phyloP scores from a whole-genome alignment of 1,139 yeast species.

The Taphrina sp. region DNA sequence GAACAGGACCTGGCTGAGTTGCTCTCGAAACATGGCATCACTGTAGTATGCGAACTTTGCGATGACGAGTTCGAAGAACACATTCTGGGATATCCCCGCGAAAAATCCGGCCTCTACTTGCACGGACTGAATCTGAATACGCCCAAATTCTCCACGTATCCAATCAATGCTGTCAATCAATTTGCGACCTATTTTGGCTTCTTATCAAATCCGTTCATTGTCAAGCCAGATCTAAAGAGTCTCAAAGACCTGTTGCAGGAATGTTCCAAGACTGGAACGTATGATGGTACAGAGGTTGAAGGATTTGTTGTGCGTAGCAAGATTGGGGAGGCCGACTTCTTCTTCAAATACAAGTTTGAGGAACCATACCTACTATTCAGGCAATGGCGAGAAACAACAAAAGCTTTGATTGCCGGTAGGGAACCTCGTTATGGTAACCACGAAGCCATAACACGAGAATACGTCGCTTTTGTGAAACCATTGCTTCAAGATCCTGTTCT shows the following conservation, averaged over 20 bases:
- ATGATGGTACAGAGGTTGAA: slow-evolving; percentile 71
- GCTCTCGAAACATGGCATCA: slow-evolving; percentile 55
- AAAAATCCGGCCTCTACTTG: slow-evolving; percentile 74
- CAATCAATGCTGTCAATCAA: slow-evolving; percentile 57
- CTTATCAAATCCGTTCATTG: slow-evolving; percentile 47
- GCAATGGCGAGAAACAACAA: slow-evolving; percentile 85
- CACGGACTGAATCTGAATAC: slow-evolving; percentile 82
- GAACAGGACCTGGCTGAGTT: slow-evolving; percentile 56
- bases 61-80: slow-evolving; percentile 95
- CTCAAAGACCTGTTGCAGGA: slow-evolving; percentile 56
- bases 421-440: slow-evolving; percentile 55
- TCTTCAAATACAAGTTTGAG: slow-evolving; percentile 91
- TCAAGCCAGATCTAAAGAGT: slow-evolving; percentile 46
- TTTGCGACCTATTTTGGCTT: slow-evolving; percentile 78
- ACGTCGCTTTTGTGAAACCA: slow-evolving; percentile 59
- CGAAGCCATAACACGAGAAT: slow-evolving; percentile 60
- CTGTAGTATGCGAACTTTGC: slow-evolving; percentile 91
- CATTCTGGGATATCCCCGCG: slow-evolving; percentile 67
- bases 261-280: slow-evolving; percentile 67
- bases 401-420: slow-evolving; percentile 50
- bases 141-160: slow-evolving; percentile 61
- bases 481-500: slow-evolving; percentile 47
- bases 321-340: slow-evolving; percentile 51
- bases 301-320: slow-evolving; percentile 86
- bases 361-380: slow-evolving; percentile 92